These are phyloP conservation scores for Fraxinus pennsylvanica DNA, from an alignment of 257 asterid genomes.

Conservation along the genomic window DNA sequence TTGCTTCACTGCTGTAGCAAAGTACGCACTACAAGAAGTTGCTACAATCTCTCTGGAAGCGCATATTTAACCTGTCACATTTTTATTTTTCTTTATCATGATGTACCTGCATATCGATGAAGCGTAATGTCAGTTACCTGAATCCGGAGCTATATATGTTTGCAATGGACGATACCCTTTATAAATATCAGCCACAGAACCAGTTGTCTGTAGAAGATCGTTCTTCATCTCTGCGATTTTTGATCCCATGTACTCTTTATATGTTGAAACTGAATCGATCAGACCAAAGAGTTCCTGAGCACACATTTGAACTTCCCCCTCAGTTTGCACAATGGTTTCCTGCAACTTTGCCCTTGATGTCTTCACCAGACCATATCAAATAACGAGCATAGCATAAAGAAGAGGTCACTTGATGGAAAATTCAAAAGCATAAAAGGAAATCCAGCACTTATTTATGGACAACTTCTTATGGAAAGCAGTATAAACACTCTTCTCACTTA, in stretches of 20 bases:
- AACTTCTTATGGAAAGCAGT: not conserved
- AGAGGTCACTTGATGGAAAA: not conserved
- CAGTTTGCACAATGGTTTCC: constrained; percentile 44
- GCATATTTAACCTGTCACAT: not conserved
- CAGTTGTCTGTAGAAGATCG: constrained; percentile 55
- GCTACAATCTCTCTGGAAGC: not conserved
- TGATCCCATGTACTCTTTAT: constrained; percentile 62
- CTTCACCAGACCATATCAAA: constrained; percentile 42
- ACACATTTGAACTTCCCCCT: constrained; percentile 58
- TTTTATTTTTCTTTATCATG: not conserved
- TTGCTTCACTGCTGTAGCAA: not conserved
- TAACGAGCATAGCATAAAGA: constrained; percentile 6
- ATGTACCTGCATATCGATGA: not conserved
- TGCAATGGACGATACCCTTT: constrained; percentile 36
- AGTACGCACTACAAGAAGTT: not conserved
- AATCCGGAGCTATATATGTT: not conserved
- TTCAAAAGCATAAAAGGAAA: constrained; percentile 8
- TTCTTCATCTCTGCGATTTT: constrained; percentile 56
- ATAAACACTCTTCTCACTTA: not conserved
- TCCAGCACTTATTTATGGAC: not conserved
- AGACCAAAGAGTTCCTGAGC: constrained; percentile 61
- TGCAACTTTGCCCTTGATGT: constrained; percentile 58
- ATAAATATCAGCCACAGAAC: constrained; percentile 52
- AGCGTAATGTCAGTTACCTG: constrained; percentile 13
- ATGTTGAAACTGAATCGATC: constrained; percentile 65